Evolutionary conservation across 2,329 filamentous ascomycete genomes (phyloP).

Genomic region (Pyricularia sp.): DNA sequence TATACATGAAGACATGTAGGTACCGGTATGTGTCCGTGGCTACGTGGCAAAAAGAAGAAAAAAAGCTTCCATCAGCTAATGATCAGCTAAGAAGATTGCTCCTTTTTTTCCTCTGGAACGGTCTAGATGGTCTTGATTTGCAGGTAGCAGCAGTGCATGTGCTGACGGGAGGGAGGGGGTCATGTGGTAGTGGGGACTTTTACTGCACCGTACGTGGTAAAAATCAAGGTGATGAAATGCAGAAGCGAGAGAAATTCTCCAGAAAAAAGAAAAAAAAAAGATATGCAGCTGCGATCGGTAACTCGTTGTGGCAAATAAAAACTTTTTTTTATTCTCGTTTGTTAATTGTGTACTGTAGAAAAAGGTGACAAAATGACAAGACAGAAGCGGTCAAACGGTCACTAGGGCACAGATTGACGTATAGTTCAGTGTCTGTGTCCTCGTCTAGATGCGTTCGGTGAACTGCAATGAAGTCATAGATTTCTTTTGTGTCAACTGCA

Average conservation of each 20-base stretch:
- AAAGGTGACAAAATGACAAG: too few species aligned
- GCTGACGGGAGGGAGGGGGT: background rate
- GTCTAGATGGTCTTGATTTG: background rate
- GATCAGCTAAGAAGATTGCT: background rate
- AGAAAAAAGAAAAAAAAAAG: too few species aligned
- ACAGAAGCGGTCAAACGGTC: background rate
- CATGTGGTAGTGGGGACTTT: background rate
- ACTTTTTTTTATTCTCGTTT: too few species aligned
- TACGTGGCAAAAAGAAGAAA: background rate
- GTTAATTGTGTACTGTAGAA: too few species aligned
- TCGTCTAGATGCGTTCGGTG: background rate
- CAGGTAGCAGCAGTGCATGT: background rate
- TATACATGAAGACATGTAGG: too few species aligned
- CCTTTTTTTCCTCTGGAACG: background rate
- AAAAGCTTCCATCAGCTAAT: background rate
- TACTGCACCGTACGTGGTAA: background rate
- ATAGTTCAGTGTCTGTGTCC: background rate
- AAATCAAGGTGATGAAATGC: background rate
- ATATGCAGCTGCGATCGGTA: too few species aligned
- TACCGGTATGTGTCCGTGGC: too few species aligned
- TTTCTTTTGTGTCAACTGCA: too few species aligned
- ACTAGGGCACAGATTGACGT: background rate
- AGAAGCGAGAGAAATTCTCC: background rate
- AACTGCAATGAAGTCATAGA: background rate
- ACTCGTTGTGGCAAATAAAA: background rate